Evolutionary conservation across 2,329 filamentous ascomycete genomes (phyloP), one percentile per base, ranked within the genome.

Genomic region (Botrytis squamosa): DNA sequence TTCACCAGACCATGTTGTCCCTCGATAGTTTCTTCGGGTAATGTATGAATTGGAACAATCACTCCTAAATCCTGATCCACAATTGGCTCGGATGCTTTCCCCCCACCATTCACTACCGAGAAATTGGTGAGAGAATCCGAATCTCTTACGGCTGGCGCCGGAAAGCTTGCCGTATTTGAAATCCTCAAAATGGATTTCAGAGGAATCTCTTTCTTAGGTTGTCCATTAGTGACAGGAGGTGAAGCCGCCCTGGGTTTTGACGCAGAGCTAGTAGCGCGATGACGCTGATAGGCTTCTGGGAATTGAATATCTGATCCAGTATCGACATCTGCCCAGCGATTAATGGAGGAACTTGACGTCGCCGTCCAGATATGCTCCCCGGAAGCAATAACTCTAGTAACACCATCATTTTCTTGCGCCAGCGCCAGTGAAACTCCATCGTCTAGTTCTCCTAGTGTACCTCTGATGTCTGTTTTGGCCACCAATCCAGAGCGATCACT

Each of bases 1-100:
- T 98, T 99, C 75, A 98, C 94, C 71, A 99, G 84, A 16, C 96
- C 96, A 83, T 97, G 95, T 80, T 98, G 95, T 1, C 96, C 96
- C 83, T 98, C 94, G 66, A 99, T 96, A 0, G 92, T 94, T 81
- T 95, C 93, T 76, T 91, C 89, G 1, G 92, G 92, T 71, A 91
- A 82, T 70, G 89, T 85, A 78, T 92, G 88, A 69, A 94, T 87
- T 1, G 93, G 92, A 71, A 91, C 84, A 20, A 87, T 85, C 4
- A 85, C 78, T 25, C 83, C 84, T 79, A 83, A 80, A 62, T 86
- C 85, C 63, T 85, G 81, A 44, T 86, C 84, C 10, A 86, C 83
- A 33, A 88, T 79, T 29, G 89, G 82, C 74, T 91, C 90, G 0
- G 89, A 87, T 10, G 86, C 85, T 80, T 90, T 91, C 72, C 89